Evolutionary conservation across 257 asterid species (phyloP).

Genomic region (Solanum sitiens): DNA sequence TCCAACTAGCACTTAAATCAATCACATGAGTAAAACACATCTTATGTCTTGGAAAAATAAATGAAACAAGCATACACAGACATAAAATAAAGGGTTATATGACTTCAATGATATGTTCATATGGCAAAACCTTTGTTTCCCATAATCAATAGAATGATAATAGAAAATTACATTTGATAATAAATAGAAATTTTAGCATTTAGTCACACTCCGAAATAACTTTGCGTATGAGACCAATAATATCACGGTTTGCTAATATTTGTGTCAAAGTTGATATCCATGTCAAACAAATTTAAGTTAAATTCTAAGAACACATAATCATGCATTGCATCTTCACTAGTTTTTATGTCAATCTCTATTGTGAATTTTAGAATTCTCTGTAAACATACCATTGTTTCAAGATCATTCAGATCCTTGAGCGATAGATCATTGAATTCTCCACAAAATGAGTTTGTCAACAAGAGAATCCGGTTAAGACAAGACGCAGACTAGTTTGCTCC

Average conservation of each 20-base stretch:
- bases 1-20: neutral
- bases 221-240: neutral
- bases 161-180: neutral
- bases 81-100: neutral
- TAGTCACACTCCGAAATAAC: neutral
- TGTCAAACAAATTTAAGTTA: neutral
- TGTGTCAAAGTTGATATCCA: neutral
- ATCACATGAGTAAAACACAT: no score
- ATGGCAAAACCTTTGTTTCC: neutral
- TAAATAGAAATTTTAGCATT: neutral
- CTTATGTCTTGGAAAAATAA: no score
- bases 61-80: no score
- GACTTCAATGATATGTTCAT: no score
- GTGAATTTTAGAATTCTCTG: neutral
- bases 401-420: neutral
- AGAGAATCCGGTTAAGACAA: neutral
- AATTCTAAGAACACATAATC: neutral
- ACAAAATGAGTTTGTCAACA: neutral
- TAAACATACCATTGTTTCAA: neutral
- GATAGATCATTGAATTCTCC: neutral
- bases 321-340: neutral
- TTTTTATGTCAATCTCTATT: neutral
- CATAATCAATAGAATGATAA: neutral
- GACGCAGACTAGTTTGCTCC: neutral
- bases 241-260: neutral